Evolutionary conservation across 345 rosid genomes (phyloP).

Genomic region (Rhodamnia argentea): DNA sequence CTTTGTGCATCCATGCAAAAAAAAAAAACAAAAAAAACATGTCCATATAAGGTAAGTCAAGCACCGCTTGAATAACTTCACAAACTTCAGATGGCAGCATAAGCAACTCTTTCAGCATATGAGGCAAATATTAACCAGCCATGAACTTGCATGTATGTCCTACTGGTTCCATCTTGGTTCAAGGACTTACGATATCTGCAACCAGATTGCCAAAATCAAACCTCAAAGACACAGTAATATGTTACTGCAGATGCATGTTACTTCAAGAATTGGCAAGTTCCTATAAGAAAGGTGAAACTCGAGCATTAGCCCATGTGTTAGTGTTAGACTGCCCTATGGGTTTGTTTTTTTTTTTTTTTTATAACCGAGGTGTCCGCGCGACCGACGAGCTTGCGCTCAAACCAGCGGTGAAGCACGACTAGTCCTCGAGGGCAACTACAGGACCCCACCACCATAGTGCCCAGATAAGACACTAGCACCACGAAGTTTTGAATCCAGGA

Average conservation of each 20-base stretch:
- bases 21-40: background rate
- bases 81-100: background rate
- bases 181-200: background rate
- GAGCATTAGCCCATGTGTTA: background rate
- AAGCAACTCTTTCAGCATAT: background rate
- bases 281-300: background rate
- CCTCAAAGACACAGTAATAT: background rate
- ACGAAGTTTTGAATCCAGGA: no score
- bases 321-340: background rate
- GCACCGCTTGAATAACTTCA: background rate
- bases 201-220: background rate
- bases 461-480: no score
- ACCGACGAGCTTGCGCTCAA: no score
- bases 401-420: no score
- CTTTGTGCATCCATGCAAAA: background rate
- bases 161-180: background rate
- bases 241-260: background rate
- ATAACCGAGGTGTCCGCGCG: no score
- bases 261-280: background rate
- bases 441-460: no score
- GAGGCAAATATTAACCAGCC: background rate
- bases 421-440: no score
- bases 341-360: no score
- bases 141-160: background rate
- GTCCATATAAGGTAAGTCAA: background rate